Conservation (phyloP, 306 rosid genomes). For the Hippophae gyantsensis region DNA sequence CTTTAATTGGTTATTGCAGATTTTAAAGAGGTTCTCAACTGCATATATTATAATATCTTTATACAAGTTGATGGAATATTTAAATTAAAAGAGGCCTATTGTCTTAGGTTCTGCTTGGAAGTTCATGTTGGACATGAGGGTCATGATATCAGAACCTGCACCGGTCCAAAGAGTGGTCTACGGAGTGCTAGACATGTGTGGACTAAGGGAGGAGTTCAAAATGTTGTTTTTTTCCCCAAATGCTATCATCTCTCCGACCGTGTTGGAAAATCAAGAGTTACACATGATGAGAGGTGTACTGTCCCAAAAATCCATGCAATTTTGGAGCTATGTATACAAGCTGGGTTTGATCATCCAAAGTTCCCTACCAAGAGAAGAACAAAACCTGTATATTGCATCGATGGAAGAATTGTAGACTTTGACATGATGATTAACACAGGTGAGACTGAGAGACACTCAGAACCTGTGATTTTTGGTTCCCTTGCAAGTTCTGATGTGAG, state of each 20-base stretch:
- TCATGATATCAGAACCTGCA: slow-evolving; percentile 76
- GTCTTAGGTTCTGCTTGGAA: slow-evolving; percentile 50
- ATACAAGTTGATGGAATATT: not conserved
- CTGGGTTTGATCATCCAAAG: slow-evolving; percentile 56
- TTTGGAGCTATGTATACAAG: slow-evolving; percentile 75
- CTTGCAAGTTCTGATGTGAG: slow-evolving; percentile 14
- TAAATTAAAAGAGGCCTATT: not conserved
- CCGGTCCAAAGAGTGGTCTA: slow-evolving; percentile 47
- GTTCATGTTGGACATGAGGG: slow-evolving; percentile 65
- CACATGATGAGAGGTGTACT: slow-evolving; percentile 50
- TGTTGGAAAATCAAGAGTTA: slow-evolving; percentile 75
- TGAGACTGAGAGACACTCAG: slow-evolving; percentile 13
- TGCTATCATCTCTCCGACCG: slow-evolving; percentile 79
- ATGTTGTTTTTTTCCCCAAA: slow-evolving; percentile 52
- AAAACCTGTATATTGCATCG: slow-evolving; percentile 68
- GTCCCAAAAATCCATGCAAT: slow-evolving; percentile 65
- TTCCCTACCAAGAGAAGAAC: slow-evolving; percentile 66
- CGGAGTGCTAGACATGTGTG: slow-evolving; percentile 59
- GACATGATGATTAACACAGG: slow-evolving; percentile 33
- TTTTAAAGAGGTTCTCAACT: slow-evolving; percentile 5
- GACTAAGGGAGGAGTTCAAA: slow-evolving; percentile 58
- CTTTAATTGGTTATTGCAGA: not conserved
- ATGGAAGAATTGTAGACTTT: slow-evolving; percentile 86
- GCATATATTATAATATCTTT: slow-evolving; percentile 6
- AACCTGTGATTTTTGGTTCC: slow-evolving; percentile 9